These are phyloP conservation scores for Solanum sejunctum DNA, from an alignment of 257 asterid genomes.

Conservation along the genomic window DNA sequence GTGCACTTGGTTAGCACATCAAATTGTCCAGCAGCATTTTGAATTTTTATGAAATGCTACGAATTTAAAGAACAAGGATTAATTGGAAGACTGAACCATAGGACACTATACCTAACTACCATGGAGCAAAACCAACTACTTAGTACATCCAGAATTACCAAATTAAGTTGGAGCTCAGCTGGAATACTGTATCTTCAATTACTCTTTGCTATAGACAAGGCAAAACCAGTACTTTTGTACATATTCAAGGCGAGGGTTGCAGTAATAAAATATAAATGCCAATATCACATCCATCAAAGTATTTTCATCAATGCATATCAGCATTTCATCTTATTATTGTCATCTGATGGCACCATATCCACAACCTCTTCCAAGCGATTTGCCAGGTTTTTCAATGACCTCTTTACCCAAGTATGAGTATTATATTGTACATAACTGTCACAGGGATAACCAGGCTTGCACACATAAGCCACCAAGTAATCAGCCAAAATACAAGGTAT, in stretches of 20 bases:
- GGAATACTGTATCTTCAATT: background rate
- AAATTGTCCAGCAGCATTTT: background rate
- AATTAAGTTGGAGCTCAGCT: background rate
- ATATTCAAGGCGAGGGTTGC: slow-evolving; percentile 49
- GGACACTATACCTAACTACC: background rate
- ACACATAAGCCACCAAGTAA: slow-evolving; percentile 83
- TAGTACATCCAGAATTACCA: background rate
- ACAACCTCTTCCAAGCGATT: slow-evolving; percentile 31
- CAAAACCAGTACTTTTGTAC: slow-evolving; percentile 67
- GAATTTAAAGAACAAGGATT: no score
- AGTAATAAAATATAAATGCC: slow-evolving; percentile 48
- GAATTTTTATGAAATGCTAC: no score
- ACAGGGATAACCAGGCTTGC: slow-evolving; percentile 76
- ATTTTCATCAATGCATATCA: slow-evolving; percentile 52
- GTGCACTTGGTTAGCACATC: background rate
- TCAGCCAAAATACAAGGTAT: slow-evolving; percentile 76
- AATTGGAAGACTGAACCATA: background rate
- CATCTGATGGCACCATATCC: slow-evolving; percentile 19
- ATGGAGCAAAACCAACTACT: background rate
- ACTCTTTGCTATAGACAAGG: slow-evolving; percentile 11
- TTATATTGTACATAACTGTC: slow-evolving; percentile 72
- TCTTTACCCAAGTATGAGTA: slow-evolving; percentile 72
- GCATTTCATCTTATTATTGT: slow-evolving; percentile 39
- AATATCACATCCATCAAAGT: slow-evolving; percentile 46
- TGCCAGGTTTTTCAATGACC: slow-evolving; percentile 31